phyloP scores from a whole-genome alignment of 2,329 filamentous ascomycete species.

The Volutella citrinella region DNA sequence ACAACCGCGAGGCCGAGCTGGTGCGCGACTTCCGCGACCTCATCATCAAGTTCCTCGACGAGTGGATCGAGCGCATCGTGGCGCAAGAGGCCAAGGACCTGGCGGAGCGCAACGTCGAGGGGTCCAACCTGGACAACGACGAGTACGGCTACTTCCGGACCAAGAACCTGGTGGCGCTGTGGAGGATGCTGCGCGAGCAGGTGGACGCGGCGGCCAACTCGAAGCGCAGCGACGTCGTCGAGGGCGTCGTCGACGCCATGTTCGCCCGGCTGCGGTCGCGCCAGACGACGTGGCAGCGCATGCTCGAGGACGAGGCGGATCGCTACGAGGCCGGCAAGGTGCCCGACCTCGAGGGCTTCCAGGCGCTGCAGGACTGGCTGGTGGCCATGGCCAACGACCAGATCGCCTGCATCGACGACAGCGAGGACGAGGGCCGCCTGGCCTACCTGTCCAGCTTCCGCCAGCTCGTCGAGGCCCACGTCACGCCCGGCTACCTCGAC shows the following conservation, averaged over 20 bases:
- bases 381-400: conserved; percentile 97
- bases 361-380: conserved; percentile 91
- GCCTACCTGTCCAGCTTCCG: conserved; percentile 87
- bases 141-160: conserved; percentile 90
- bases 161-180: conserved; percentile 88
- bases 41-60: conserved; percentile 91
- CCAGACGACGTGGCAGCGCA: conserved; percentile 81
- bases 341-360: conserved; percentile 62
- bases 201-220: conserved; percentile 81
- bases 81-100: conserved; percentile 79
- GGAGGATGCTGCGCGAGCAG: conserved; percentile 96
- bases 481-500: conserved; percentile 77
- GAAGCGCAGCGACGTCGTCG: conserved; percentile 82
- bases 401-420: conserved; percentile 96
- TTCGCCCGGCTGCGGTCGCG: conserved; percentile 79
- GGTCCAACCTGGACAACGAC: conserved; percentile 76
- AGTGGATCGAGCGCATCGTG: conserved; percentile 96
- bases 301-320: conserved; percentile 80
- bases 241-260: conserved; percentile 96
- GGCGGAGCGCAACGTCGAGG: conserved; percentile 69
- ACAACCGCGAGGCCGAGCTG: conserved; percentile 84
- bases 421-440: conserved; percentile 68
- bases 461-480: conserved; percentile 75
- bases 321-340: conserved; percentile 63
- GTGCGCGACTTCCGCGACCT: conserved; percentile 92